A percentile compares a stretch with the other conserved stretches of the same genome.
phyloP scores from a whole-genome alignment of 371 early-diverging fungal genomes.

The Mortierella sp. region DNA sequence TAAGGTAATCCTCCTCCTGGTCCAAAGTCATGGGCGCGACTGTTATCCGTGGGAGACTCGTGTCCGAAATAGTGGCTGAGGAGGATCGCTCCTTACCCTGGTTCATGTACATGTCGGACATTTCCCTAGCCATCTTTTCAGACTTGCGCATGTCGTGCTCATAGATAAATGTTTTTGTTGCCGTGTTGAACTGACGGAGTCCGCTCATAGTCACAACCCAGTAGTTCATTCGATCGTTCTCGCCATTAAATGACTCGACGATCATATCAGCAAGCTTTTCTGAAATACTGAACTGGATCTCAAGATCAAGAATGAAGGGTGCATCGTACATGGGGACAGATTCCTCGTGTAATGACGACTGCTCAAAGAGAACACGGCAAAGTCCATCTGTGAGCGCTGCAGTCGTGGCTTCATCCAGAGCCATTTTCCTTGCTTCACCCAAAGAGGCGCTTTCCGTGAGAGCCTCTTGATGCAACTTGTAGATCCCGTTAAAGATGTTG shows the following conservation, averaged over 20 bases:
- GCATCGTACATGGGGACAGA: slow-evolving; percentile 65
- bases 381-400: slow-evolving; percentile 50
- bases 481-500: slow-evolving; percentile 40
- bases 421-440: background rate
- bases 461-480: slow-evolving; percentile 10
- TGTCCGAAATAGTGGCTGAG: slow-evolving; percentile 22
- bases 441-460: slow-evolving; percentile 7
- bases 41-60: background rate
- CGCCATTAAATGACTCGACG: slow-evolving; percentile 54
- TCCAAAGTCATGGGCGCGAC: slow-evolving; percentile 6
- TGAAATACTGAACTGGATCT: slow-evolving; percentile 72
- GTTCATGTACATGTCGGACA: slow-evolving; percentile 26
- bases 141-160: slow-evolving; percentile 23
- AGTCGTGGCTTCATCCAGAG: slow-evolving; percentile 11
- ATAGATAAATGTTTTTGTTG: slow-evolving; percentile 48
- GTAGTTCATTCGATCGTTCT: slow-evolving; percentile 76
- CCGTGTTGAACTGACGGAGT: slow-evolving; percentile 65
- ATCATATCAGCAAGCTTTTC: slow-evolving; percentile 64
- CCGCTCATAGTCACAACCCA: slow-evolving; percentile 76
- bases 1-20: slow-evolving; percentile 58
- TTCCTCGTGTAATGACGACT: slow-evolving; percentile 54
- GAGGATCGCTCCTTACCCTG: slow-evolving; percentile 20
- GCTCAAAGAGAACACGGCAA: slow-evolving; percentile 60
- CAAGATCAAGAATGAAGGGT: slow-evolving; percentile 84
- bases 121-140: slow-evolving; percentile 31